Evolutionary conservation across 2,329 filamentous ascomycete genomes (phyloP), one percentile per base, ranked within the genome.

Genomic region (Cladosporium sp.): DNA sequence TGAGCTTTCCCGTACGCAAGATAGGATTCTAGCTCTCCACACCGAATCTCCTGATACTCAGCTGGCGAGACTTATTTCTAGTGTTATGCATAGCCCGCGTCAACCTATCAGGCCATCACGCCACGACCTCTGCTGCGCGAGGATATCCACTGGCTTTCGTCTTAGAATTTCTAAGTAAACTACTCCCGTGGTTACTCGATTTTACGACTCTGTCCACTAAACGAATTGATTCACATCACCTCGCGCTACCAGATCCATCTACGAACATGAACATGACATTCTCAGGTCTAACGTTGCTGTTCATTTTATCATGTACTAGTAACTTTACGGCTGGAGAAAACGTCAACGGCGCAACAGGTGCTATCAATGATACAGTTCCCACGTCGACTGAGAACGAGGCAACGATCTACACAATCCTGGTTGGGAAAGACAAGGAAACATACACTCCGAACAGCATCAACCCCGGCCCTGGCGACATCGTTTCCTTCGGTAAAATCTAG

Each of bases 401-500:
- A 24, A 69, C 63, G 2, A 68, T 69, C 12, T 74, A 80, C 64
- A 74, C 72, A 0, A 74, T 82, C 44, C 72, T 74, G 21, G 80
- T 77, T 30, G 80, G 78, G n/a, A 71, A 75, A n/a, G 72, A 73
- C 5, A 71, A 72, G 6, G 75, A 78, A 64, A 72, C 71, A 12
- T 59, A 38, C 34, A 69, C 72, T 8, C 80, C 80, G 1, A 75
- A 77, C 44, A 72, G 73, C 44, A 71, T 81, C 30, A 71, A 74
- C 52, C 79, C 79, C 14, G 71, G 72, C 8, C 71, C 76, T 2
- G 80, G 79, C 28, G 80, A 81, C 67, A 77, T 79, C 8, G 68
- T 82, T 52, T 75, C 78, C 49, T 82, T 81, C 66, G 24, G 24
- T 24, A 24, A 2, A 24, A 1, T 24, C 2, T 24, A 24, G 24